phyloP scores from a whole-genome alignment of 2,329 filamentous ascomycete genomes.

The Emericellopsis cladophorae region DNA sequence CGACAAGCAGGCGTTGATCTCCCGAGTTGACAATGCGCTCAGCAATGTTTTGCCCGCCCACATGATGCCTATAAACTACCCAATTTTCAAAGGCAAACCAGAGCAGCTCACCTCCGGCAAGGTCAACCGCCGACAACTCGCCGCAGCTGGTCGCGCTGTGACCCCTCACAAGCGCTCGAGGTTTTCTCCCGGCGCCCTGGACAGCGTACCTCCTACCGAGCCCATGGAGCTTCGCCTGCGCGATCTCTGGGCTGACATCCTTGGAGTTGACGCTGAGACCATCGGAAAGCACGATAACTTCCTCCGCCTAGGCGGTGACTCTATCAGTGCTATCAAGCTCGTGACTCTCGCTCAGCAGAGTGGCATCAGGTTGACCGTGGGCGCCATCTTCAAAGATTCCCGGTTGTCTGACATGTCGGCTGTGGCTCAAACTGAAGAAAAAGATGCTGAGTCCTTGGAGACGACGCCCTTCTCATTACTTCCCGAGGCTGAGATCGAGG shows the following conservation, averaged over 20 bases:
- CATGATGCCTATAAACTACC: conserved; percentile 6
- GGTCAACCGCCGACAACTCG: conserved; percentile 1
- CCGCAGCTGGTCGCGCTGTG: background rate
- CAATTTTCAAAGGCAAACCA: conserved; percentile 4
- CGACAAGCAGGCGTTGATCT: background rate
- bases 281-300: conserved; percentile 5
- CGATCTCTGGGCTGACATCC: conserved; percentile 1
- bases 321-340: conserved; percentile 6
- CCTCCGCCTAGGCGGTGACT: conserved; percentile 7
- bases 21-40: background rate
- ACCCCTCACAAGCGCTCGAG: background rate
- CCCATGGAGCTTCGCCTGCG: conserved; percentile 4
- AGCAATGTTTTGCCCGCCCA: background rate
- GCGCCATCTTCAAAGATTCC: conserved; percentile 5
- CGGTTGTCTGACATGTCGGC: background rate
- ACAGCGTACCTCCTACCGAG: background rate
- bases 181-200: background rate
- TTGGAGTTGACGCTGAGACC: background rate
- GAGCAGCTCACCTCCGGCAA: conserved; percentile 5
- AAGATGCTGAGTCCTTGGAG: background rate
- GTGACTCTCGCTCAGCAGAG: background rate
- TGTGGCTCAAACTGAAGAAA: background rate
- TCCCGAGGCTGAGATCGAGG: background rate
- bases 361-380: conserved; percentile 2
- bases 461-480: background rate